These are phyloP conservation scores for Metschnikowia aberdeeniae DNA, from an alignment of 805 yeast species.

Conservation along the genomic window DNA sequence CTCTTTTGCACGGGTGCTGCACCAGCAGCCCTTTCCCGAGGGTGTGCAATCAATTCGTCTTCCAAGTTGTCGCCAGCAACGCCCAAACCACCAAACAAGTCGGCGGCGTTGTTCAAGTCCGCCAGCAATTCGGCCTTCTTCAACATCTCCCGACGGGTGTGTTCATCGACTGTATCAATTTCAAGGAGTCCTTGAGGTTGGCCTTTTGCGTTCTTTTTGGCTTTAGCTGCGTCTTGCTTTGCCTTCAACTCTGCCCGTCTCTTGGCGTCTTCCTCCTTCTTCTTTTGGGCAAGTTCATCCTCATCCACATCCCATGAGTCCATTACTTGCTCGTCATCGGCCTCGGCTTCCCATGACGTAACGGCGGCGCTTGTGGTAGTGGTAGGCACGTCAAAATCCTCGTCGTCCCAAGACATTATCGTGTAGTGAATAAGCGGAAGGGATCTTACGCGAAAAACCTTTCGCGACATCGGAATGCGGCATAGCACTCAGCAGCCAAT, in stretches of 20 bases:
- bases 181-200: slow-evolving; percentile 45
- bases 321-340: slow-evolving; percentile 67
- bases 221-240: slow-evolving; percentile 44
- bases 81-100: slow-evolving; percentile 73
- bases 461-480: slow-evolving; percentile 1
- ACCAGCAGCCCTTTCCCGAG: slow-evolving; percentile 45
- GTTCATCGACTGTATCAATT: slow-evolving; percentile 66
- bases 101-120: slow-evolving; percentile 91
- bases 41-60: slow-evolving; percentile 45
- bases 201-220: slow-evolving; percentile 41
- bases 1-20: slow-evolving; percentile 27
- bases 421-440: neutral
- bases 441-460: neutral
- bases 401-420: slow-evolving; percentile 75
- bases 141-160: slow-evolving; percentile 69
- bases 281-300: slow-evolving; percentile 58
- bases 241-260: slow-evolving; percentile 43
- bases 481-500: neutral
- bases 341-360: slow-evolving; percentile 81
- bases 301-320: slow-evolving; percentile 89
- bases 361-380: slow-evolving; percentile 41
- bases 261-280: slow-evolving; percentile 39
- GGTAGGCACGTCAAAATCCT: slow-evolving; percentile 74
- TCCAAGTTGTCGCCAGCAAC: slow-evolving; percentile 38
- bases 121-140: slow-evolving; percentile 77